Conservation (phyloP, 768 basidiomycete species). For the Leccinum olivaceopallidum region DNA sequence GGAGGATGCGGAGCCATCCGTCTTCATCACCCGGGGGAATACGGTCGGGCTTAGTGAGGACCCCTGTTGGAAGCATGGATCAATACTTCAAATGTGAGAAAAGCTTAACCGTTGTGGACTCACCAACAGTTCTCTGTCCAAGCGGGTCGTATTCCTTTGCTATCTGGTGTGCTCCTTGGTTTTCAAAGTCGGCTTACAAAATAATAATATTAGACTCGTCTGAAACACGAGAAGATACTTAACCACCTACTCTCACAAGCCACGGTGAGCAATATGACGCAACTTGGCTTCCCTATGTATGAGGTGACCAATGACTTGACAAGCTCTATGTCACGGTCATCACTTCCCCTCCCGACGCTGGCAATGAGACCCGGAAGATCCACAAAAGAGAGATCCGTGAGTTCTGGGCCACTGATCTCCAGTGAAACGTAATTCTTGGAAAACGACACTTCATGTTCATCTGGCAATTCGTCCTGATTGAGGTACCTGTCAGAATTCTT, state of each 20-base stretch:
- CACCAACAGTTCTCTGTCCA: slow-evolving; percentile 72
- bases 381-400: slow-evolving; percentile 65
- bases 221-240: slow-evolving; percentile 1
- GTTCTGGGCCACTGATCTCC: slow-evolving; percentile 56
- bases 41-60: slow-evolving; percentile 71
- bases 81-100: slow-evolving; percentile 41
- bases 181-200: slow-evolving; percentile 73
- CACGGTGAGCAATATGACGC: slow-evolving; percentile 68
- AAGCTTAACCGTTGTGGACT: slow-evolving; percentile 42
- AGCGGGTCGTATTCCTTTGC: slow-evolving; percentile 60
- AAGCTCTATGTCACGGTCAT: slow-evolving; percentile 57
- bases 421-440: slow-evolving; percentile 58
- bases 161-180: slow-evolving; percentile 71
- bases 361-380: slow-evolving; percentile 68
- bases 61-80: slow-evolving; percentile 10
- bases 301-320: slow-evolving; percentile 56
- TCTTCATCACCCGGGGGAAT: slow-evolving; percentile 34
- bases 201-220: slow-evolving; percentile 38
- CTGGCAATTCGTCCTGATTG: slow-evolving; percentile 2
- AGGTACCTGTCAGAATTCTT: slow-evolving; percentile 20
- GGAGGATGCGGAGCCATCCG: slow-evolving; percentile 56
- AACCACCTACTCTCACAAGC: slow-evolving; percentile 37
- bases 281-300: slow-evolving; percentile 66
- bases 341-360: slow-evolving; percentile 49
- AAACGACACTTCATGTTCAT: slow-evolving; percentile 38